Percentiles rank a stretch among this genome's conserved stretches.
Conservation (phyloP, 306 rosid genomes). For the Cucurbita moschata region DNA sequence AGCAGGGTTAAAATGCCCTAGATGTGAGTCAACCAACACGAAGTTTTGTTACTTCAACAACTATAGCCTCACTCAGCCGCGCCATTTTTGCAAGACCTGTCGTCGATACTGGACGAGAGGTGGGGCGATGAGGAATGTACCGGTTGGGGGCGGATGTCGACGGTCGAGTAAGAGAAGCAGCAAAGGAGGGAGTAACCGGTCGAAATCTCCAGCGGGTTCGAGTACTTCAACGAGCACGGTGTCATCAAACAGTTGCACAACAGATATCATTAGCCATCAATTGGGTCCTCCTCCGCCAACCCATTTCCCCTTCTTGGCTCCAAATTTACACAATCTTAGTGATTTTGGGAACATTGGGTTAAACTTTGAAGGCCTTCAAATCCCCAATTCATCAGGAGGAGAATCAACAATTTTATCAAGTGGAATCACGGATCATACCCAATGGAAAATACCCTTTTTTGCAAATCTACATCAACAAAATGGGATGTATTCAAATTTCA, state of each 20-base stretch:
- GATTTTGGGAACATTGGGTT: constrained; percentile 30
- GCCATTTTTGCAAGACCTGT: constrained; percentile 82
- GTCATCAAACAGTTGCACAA: constrained; percentile 29
- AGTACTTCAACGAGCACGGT: constrained; percentile 28
- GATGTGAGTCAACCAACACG: constrained; percentile 71
- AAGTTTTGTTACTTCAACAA: constrained; percentile 89
- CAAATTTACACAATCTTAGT: constrained; percentile 30
- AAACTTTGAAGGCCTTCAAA: constrained; percentile 21
- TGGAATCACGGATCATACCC: constrained; percentile 6
- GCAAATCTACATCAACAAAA: constrained; percentile 5
- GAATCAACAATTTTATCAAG: constrained; percentile 17
- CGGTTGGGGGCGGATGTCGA: constrained; percentile 79
- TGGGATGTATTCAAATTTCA: not conserved
- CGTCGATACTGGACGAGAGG: constrained; percentile 88
- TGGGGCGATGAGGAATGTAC: constrained; percentile 67
- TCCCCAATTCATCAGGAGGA: constrained; percentile 15
- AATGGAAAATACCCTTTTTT: constrained; percentile 7
- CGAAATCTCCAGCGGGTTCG: constrained; percentile 21
- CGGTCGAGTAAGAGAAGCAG: constrained; percentile 49
- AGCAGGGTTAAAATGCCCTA: constrained; percentile 44
- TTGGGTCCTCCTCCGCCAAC: constrained; percentile 16
- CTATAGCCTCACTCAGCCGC: constrained; percentile 63
- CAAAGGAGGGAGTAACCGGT: constrained; percentile 5
- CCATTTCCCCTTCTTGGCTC: constrained; percentile 39
- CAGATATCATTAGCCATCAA: constrained; percentile 23